Evolutionary conservation across 768 basidiomycete species (phyloP), one percentile per base, ranked within the genome.

Genomic region (Boletus eberwhitei): DNA sequence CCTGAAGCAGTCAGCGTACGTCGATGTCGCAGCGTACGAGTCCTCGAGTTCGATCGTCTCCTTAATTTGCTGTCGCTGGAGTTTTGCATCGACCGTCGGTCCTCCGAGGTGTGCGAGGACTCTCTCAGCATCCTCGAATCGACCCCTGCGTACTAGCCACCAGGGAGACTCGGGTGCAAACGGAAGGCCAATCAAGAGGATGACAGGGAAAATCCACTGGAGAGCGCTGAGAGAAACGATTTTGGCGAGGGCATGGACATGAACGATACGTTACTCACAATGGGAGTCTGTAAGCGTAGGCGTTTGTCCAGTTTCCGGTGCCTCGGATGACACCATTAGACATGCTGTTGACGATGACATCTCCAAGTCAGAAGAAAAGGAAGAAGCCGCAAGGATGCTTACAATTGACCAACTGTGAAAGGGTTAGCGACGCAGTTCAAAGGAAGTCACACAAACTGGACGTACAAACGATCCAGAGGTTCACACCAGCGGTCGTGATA

Each of bases 81-180:
- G 24, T 37, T 63, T 66, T 19, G 56, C 67, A 19, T 71, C 59
- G 45, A 70, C 39, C 4, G 54, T 63, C 40, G 58, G 54, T 24
- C 62, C 65, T 42, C 56, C 62, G 5, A 72, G 60, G 26, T 51
- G 39, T 4, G 32, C 0, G n/a, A 72, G 21, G 14, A 64, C 47
- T 29, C 36, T 55, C 41, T 57, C 54, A 1, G 71, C 71, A 0
- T 69, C 64, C 12, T 64, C 66, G 3, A 63, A 4, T 11, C 62
- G 54, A 40, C 69, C 69, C 36, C 64, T 61, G 7, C 71, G 67
- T 2, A 72, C 71, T 8, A 72, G 60, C 71, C 71, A 72, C 71
- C 71, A 72, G 0, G 69, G 71, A 0, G 61, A 63, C 49, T 72
- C 71, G 0, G 71, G 70, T 3, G 68, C 68, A 31, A 71, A 69